Conservation (phyloP, 768 basidiomycete species). For the Polyporus arcularius region DNA sequence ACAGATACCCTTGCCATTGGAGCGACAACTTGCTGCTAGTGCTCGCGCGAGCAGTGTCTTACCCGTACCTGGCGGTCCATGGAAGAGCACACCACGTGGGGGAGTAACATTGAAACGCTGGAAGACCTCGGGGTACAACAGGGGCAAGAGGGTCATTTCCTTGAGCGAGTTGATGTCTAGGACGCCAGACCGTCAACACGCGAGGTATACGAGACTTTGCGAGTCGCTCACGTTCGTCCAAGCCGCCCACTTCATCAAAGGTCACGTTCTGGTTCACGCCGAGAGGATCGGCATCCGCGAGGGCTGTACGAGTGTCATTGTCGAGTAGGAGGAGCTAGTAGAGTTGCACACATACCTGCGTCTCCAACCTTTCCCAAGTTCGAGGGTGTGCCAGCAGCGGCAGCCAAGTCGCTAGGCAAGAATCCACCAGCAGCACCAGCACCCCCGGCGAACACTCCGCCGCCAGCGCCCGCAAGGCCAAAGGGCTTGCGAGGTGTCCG, state of each 20-base stretch:
- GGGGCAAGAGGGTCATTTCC: constrained; percentile 96
- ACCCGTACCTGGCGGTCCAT: constrained; percentile 98
- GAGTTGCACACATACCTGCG: constrained; percentile 48
- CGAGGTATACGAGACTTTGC: not conserved
- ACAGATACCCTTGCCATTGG: constrained; percentile 88
- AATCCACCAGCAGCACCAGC: constrained; percentile 53
- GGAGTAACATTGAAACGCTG: constrained; percentile 93
- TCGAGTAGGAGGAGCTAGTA: constrained; percentile 12
- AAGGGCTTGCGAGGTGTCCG: constrained; percentile 72
- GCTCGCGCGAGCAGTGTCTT: constrained; percentile 94
- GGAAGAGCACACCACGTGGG: constrained; percentile 94
- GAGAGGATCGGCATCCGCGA: constrained; percentile 94
- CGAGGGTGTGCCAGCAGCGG: constrained; percentile 76
- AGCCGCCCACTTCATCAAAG: constrained; percentile 94
- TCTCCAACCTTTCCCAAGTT: constrained; percentile 86
- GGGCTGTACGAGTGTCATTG: constrained; percentile 44
- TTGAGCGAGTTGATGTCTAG: constrained; percentile 94
- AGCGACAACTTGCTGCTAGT: constrained; percentile 87
- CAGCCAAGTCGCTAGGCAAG: constrained; percentile 62
- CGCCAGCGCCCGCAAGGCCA: constrained; percentile 45
- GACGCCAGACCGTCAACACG: not conserved
- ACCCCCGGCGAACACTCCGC: constrained; percentile 53
- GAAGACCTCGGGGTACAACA: constrained; percentile 96
- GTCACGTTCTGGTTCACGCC: constrained; percentile 93
- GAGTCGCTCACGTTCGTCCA: constrained; percentile 79